Base-by-base conservation (phyloP, 2,329 filamentous ascomycete species). In the Balansia obtecta region DNA sequence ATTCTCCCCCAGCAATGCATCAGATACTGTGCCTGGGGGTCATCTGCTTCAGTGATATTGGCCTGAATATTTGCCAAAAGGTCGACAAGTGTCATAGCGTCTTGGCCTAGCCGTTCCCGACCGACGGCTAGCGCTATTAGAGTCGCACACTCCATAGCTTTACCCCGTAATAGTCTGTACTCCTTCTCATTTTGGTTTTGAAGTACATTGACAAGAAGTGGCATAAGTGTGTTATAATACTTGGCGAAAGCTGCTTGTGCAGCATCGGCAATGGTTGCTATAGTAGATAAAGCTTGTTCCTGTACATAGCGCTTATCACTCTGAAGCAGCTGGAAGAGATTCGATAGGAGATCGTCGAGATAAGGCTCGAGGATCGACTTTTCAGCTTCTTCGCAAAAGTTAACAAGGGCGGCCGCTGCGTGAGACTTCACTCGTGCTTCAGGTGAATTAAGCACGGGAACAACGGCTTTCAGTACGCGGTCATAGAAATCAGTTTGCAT, bases 1-100 rank as follows among this genome's bases (percentile, higher is more conserved):
- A 98, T 98, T 46, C 93, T 83, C 48, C 93, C 93, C 93, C 93
- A 98, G 72, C 93, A 98, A 74, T 98, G 93, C 70, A 98, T 87
- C 37, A 98, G 77, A 66, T 98, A 98, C 61, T 95, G 91, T 15
- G 89, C 86, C 68, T 98, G 93, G 39, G 93, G 93, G 63, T 98
- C 93, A 60, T 98, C 93, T 1, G 89, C 71, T 60, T 98, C 93
- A 4, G 83, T 85, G 54, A 97, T 93, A 62, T 78, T 85, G 58
- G 82, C 76, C 66, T 98, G 93, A 51, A 97, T 95, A 54, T 80
- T 82, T 48, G 86, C 90, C 48, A 98, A 76, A 20, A 96, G 77
- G 60, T 95, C 83, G 18, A 97, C 91, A 40, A 98, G 75, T 41
- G 82, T 85, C 70, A 93, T 76, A 4, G 91, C 90, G 68, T 98